Conservation (phyloP, 495 filamentous ascomycete genomes). For the Podospora didyma region DNA sequence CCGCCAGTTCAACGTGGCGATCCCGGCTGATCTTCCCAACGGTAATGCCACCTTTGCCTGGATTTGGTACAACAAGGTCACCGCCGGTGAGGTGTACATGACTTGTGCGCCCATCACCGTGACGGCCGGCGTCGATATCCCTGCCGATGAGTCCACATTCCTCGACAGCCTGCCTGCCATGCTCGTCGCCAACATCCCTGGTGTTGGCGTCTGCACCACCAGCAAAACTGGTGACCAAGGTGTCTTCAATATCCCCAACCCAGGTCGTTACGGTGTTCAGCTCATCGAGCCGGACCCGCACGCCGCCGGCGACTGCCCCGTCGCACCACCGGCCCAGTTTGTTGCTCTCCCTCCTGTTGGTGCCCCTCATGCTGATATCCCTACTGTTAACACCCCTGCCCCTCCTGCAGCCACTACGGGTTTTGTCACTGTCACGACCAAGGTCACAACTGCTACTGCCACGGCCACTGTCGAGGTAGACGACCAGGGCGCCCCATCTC, state of each 20-base stretch:
- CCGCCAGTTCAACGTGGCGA: slow-evolving; percentile 15
- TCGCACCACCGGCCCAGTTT: not conserved
- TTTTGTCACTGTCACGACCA: too few species aligned
- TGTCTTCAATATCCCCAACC: slow-evolving; percentile 16
- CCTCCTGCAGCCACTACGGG: too few species aligned
- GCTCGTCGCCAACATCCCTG: slow-evolving; percentile 52
- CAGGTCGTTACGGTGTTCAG: slow-evolving; percentile 10
- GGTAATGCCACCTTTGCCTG: slow-evolving; percentile 44
- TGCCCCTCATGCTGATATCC: not conserved
- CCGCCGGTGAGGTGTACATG: slow-evolving; percentile 57
- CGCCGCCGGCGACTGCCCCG: not conserved
- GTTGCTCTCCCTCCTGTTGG: not conserved
- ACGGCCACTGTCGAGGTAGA: too few species aligned
- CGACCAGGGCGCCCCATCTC: too few species aligned
- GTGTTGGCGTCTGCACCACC: not conserved
- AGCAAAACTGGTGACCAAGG: slow-evolving; percentile 8
- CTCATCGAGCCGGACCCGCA: slow-evolving; percentile 4
- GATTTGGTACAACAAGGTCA: slow-evolving; percentile 53
- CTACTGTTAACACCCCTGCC: too few species aligned
- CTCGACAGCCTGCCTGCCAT: slow-evolving; percentile 45
- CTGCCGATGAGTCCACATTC: slow-evolving; percentile 4
- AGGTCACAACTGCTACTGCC: too few species aligned
- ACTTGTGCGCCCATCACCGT: slow-evolving; percentile 50
- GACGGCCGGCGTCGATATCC: slow-evolving; percentile 30
- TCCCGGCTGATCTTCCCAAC: slow-evolving; percentile 7